Base-by-base conservation (phyloP, 202 grass and related monocot species). In the Musa balbisiana region DNA sequence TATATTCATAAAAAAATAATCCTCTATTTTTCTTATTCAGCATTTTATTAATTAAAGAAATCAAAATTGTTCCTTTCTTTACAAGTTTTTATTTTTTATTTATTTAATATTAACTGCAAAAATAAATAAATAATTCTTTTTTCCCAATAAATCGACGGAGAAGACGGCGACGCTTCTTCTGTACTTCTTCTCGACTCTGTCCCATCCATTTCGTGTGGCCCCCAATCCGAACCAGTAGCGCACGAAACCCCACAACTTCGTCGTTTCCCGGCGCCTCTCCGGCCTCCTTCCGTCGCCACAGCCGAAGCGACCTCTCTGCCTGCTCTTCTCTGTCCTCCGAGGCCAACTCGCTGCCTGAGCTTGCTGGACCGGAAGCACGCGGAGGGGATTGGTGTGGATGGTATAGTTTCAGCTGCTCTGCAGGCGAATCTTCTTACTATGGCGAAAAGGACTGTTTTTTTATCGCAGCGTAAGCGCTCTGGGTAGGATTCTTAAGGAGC, bases 371-470 rank as follows among this genome's bases (percentile, higher is more conserved):
- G 4, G 56, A 6, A 3, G 56, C 15, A 19, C 56, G 3, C 21
- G 9, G 2, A 20, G 67, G 9, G 33, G 16, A 51, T 50, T 51
- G 67, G 67, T 2, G 27, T 20, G 33, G 10, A 17, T 51, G 51
- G 29, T 69, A n/a, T 69, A 50, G 3, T 20, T 19, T n/a, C 10
- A 9, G 6, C 17, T 70, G 17, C 62, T 75, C 71, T 83, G 73
- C 13, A 70, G 67, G 33, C 54, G 74, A 80, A 80, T 70, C 60
- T 86, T 82, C 80, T 71, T 56, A 70, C 12, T 71, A 76, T 53
- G 64, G 60, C 70, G 20, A 53, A 67, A 82, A 74, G 71, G 55
- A 78, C 73, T 63, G 69, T 83, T 86, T 77, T 82, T 71, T 79
- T 76, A 49, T 51, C 49, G 67, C 67, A 49, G 43, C 17, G 67